These are phyloP conservation scores for Babesia sp. DNA, from an alignment of 169 alveolate species.

Conservation along the genomic window DNA sequence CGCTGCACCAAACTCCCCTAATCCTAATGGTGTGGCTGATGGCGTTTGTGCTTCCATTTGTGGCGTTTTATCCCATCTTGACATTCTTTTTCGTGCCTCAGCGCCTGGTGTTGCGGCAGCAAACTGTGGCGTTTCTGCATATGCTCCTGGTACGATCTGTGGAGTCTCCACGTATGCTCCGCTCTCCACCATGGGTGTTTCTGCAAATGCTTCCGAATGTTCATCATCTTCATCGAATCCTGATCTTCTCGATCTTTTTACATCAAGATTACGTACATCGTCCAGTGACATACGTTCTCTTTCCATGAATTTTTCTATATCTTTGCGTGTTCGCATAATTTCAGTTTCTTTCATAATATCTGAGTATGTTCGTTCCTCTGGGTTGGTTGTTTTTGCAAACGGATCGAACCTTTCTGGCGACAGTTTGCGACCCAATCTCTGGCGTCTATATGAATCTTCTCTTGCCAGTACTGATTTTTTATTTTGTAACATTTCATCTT, in stretches of 20 bases:
- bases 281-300: slow-evolving; percentile 51
- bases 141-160: neutral
- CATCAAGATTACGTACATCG: slow-evolving; percentile 48
- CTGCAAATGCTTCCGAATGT: slow-evolving; percentile 18
- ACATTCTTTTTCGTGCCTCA: slow-evolving; percentile 45
- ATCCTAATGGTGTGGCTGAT: slow-evolving; percentile 75
- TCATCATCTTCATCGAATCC: slow-evolving; percentile 10
- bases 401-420: slow-evolving; percentile 87
- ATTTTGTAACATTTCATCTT: slow-evolving; percentile 39
- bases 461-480: slow-evolving; percentile 66
- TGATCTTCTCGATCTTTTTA: slow-evolving; percentile 24
- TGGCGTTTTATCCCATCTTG: slow-evolving; percentile 82
- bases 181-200: slow-evolving; percentile 13
- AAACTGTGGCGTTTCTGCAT: slow-evolving; percentile 9
- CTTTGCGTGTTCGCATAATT: slow-evolving; percentile 49
- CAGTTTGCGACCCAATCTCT: slow-evolving; percentile 65
- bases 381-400: slow-evolving; percentile 71
- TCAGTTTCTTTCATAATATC: slow-evolving; percentile 68
- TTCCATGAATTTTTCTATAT: slow-evolving; percentile 39
- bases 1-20: slow-evolving; percentile 59
- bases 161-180: slow-evolving; percentile 22
- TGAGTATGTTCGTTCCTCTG: slow-evolving; percentile 74
- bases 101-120: slow-evolving; percentile 68
- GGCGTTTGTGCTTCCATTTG: slow-evolving; percentile 75
- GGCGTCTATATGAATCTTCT: slow-evolving; percentile 70